Evolutionary conservation across 176 grass and related monocot species (phyloP).

Genomic region (Aegilops bicornis): DNA sequence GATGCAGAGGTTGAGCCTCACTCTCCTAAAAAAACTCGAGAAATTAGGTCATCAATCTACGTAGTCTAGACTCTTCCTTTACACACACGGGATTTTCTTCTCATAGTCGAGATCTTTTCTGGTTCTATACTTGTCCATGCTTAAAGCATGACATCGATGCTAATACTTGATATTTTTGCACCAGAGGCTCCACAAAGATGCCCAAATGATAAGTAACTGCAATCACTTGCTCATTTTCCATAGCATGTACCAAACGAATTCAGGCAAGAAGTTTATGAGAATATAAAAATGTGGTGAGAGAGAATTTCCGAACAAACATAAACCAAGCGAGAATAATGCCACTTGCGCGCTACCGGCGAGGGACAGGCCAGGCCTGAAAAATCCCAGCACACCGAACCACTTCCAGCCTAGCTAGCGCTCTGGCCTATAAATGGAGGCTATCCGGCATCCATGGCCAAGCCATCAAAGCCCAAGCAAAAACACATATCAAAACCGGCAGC

Average conservation of each 20-base stretch:
- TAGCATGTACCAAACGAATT: neutral
- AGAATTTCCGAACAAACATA: neutral
- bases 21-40: too few species aligned
- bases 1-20: too few species aligned
- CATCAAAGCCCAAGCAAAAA: neutral
- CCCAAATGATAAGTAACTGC: neutral
- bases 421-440: slow-evolving; percentile 9
- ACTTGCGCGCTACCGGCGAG: neutral
- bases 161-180: slow-evolving; percentile 4
- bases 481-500: neutral
- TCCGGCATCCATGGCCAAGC: neutral
- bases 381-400: neutral
- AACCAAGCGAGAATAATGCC: neutral
- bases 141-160: neutral
- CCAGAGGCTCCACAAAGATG: neutral
- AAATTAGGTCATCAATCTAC: neutral
- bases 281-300: neutral
- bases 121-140: neutral
- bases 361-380: neutral
- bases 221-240: neutral
- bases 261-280: neutral
- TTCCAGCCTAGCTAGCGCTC: neutral
- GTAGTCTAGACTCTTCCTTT: neutral
- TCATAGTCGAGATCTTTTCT: neutral
- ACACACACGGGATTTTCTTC: neutral